Percentiles rank a stretch among this genome's conserved stretches.
phyloP scores from a whole-genome alignment of 2,329 filamentous ascomycete genomes.

The Shiraia bambusicola region DNA sequence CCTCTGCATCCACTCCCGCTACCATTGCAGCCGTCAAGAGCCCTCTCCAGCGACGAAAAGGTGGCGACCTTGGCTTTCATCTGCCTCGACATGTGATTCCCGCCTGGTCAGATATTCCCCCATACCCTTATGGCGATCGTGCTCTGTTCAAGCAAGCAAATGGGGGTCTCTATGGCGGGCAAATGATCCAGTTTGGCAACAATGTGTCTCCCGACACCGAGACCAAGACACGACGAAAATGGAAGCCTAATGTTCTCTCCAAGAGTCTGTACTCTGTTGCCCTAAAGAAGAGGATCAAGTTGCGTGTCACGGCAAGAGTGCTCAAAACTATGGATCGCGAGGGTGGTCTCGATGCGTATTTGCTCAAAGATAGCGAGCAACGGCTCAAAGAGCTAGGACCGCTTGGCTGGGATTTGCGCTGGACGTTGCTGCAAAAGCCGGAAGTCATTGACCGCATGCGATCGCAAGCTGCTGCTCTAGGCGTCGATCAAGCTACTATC shows the following conservation, averaged over 20 bases:
- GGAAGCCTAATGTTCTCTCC: constrained; percentile 71
- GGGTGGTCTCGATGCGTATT: constrained; percentile 88
- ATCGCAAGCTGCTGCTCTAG: constrained; percentile 64
- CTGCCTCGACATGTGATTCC: constrained; percentile 40
- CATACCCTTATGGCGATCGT: constrained; percentile 72
- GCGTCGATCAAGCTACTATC: constrained; percentile 56
- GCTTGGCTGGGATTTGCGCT: constrained; percentile 85
- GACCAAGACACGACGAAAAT: constrained; percentile 70
- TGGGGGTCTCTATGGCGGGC: constrained; percentile 68
- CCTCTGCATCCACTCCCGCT: constrained; percentile 14
- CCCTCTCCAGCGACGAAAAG: constrained; percentile 29
- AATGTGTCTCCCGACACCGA: constrained; percentile 68
- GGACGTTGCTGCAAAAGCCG: constrained; percentile 81
- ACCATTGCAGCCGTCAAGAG: constrained; percentile 22
- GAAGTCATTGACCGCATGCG: constrained; percentile 67
- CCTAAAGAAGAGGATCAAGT: constrained; percentile 64
- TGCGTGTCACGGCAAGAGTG: constrained; percentile 69
- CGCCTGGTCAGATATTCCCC: constrained; percentile 38
- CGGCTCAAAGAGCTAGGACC: constrained; percentile 85
- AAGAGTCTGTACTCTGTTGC: constrained; percentile 68
- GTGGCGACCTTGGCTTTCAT: constrained; percentile 40
- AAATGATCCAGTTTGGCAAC: constrained; percentile 77
- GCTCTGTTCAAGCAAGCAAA: constrained; percentile 78
- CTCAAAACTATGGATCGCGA: constrained; percentile 71
- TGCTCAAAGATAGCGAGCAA: constrained; percentile 75